Conservation (phyloP, 345 rosid species). For the Eucalyptus polybractea region DNA sequence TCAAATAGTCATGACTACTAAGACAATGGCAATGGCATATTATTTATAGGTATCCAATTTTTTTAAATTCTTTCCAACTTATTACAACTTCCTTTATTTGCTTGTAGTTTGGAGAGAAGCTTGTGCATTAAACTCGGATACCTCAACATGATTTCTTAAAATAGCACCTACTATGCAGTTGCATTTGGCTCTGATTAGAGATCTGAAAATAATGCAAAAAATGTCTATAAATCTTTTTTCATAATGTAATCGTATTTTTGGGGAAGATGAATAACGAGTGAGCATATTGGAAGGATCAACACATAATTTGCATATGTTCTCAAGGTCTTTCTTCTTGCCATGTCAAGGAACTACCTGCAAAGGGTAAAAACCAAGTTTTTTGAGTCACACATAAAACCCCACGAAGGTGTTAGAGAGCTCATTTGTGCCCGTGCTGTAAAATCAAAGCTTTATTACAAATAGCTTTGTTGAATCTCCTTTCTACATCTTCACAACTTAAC, state of each 20-base stretch:
- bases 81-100: neutral
- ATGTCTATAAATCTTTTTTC: neutral
- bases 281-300: neutral
- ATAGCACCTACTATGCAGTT: neutral
- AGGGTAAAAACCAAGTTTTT: neutral
- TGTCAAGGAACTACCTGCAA: neutral
- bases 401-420: neutral
- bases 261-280: neutral
- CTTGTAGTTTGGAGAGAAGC: neutral
- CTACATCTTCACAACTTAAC: neutral
- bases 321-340: neutral
- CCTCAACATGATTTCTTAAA: neutral
- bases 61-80: neutral
- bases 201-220: neutral
- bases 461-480: neutral
- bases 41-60: neutral
- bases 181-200: neutral
- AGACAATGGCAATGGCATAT: neutral
- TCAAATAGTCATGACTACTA: neutral
- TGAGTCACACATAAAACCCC: neutral
- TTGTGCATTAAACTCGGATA: neutral
- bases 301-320: neutral
- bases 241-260: neutral
- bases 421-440: neutral
- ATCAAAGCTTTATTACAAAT: neutral